Evolutionary conservation across 2,329 filamentous ascomycete genomes (phyloP), one percentile per base, ranked within the genome.

Genomic region (Aureobasidium musti): DNA sequence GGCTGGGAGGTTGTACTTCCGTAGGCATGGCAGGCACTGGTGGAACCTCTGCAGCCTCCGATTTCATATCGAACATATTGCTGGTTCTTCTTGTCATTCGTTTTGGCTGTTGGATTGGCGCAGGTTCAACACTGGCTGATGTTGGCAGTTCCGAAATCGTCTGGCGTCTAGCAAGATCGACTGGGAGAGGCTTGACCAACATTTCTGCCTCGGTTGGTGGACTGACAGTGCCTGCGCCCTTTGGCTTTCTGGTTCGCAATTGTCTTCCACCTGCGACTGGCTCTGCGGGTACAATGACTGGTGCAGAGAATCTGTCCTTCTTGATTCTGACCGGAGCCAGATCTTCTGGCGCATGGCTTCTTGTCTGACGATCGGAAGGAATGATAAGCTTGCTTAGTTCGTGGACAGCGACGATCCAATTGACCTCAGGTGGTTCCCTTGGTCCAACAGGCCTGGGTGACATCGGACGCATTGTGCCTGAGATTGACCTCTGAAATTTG

Each of bases 361-460:
- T 83, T 0, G 90, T 92, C 71, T 92, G 87, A 3, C 92, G 86
- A 70, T 89, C 84, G 0, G 82, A 82, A 0, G 94, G 95, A 66
- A 97, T 90, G 26, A 98, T 84, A 5, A 96, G 77, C 74, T 91
- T 92, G 73, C 88, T 91, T 14, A 98, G 80, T 74, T 96, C 92
- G 72, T 91, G 86, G 0, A 91, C 86, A n/a, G 93, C 92, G 33
- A 89, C 85, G 0, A 89, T 86, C 95, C 94, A 98, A 50, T 91
- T 85, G 0, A 98, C 89, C 52, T 93, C 90, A 2, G 93, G 92
- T 0, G 89, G 86, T 10, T 91, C 91, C 0, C 89, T 89, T 3
- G 88, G 86, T 2, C 43, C 53, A 21, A 86, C 82, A 21, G 77
- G 78, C 67, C 77, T 73, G 63, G 47, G 79, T 75, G 59, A 76